phyloP scores from a whole-genome alignment of 768 basidiomycete species.

The Xanthoconium purpureum region DNA sequence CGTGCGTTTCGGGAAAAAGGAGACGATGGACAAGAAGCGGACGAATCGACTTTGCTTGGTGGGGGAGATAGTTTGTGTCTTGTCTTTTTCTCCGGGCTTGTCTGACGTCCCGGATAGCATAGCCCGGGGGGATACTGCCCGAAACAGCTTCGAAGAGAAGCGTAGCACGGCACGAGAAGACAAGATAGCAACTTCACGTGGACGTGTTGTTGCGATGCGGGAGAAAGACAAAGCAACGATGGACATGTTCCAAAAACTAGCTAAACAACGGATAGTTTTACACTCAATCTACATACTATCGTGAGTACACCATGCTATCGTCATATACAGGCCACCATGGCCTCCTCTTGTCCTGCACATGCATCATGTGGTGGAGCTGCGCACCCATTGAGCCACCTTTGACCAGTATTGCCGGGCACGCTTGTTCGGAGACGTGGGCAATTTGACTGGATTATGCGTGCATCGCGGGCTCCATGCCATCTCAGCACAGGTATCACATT shows the following conservation, averaged over 20 bases:
- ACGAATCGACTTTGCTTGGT: slow-evolving; percentile 52
- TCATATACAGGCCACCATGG: not conserved
- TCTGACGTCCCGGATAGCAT: slow-evolving; percentile 46
- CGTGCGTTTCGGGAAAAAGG: slow-evolving; percentile 64
- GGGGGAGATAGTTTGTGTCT: too few relatives aligned
- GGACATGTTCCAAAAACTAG: slow-evolving; percentile 93
- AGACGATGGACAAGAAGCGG: slow-evolving; percentile 77
- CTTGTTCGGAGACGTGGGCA: too few relatives aligned
- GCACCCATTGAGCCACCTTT: too few relatives aligned
- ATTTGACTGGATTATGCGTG: too few relatives aligned
- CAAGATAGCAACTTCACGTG: slow-evolving; percentile 48
- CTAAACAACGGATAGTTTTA: slow-evolving; percentile 67
- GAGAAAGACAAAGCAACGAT: slow-evolving; percentile 90
- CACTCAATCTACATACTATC: not conserved
- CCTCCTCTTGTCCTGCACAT: too few relatives aligned
- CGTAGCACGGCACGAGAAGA: slow-evolving; percentile 42
- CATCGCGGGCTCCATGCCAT: too few relatives aligned
- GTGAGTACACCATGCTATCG: not conserved
- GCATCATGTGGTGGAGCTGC: too few relatives aligned
- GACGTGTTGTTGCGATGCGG: slow-evolving; percentile 59
- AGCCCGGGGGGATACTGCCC: slow-evolving; percentile 70
- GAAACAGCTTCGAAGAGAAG: slow-evolving; percentile 58
- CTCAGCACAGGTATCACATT: too few relatives aligned
- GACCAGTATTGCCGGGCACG: too few relatives aligned
- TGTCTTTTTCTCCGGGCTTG: not conserved